phyloP scores from a whole-genome alignment of 1,139 yeast genomes.

The Yamadazyma taylorii region DNA sequence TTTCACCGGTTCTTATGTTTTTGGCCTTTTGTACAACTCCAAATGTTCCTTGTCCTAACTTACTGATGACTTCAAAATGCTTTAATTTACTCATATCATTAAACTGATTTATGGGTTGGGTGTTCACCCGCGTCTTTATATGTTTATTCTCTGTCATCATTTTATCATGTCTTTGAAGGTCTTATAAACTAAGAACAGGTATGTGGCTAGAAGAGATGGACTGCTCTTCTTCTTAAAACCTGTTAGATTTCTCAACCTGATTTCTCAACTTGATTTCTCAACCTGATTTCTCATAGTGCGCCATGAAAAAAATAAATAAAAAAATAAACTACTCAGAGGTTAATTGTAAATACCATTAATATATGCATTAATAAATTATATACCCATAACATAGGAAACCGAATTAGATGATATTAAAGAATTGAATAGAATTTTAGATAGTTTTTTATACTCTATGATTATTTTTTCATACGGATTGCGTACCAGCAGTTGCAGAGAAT shows the following conservation, averaged over 20 bases:
- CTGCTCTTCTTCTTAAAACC: no score
- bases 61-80: constrained; percentile 36
- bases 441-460: not conserved
- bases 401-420: no score
- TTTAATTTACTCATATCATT: constrained; percentile 33
- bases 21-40: constrained; percentile 51
- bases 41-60: constrained; percentile 50
- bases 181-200: not conserved
- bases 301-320: not conserved
- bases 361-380: no score
- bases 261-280: no score
- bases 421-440: no score
- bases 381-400: no score
- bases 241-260: no score
- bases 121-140: not conserved
- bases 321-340: not conserved
- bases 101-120: constrained; percentile 17
- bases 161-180: not conserved
- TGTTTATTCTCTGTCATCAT: not conserved
- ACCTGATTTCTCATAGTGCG: no score
- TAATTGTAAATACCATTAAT: no score
- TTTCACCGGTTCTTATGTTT: constrained; percentile 26
- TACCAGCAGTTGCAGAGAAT: constrained; percentile 5
- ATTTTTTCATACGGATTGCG: not conserved
- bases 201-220: not conserved